Percentiles rank a stretch among this genome's conserved stretches.
Conservation (phyloP, 495 filamentous ascomycete species). For the Amorphotheca resinae region DNA sequence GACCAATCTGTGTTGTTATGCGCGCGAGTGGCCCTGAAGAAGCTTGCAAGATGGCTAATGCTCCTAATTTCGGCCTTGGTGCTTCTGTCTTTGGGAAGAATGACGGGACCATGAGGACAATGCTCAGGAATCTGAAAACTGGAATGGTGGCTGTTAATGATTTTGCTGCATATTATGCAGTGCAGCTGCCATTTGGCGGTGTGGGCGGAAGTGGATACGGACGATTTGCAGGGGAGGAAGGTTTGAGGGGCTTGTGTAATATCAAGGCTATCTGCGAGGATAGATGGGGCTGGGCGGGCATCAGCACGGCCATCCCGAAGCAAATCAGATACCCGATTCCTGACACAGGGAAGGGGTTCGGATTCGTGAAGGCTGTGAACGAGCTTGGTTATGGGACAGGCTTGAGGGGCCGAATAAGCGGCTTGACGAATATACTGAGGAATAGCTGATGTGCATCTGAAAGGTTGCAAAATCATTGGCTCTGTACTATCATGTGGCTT, state of each 20-base stretch:
- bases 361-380: constrained; percentile 42
- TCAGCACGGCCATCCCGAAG: constrained; percentile 66
- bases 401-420: constrained; percentile 1
- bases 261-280: constrained; percentile 76
- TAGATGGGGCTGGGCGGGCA: constrained; percentile 42
- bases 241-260: constrained; percentile 73
- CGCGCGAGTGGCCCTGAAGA: constrained; percentile 46
- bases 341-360: constrained; percentile 39
- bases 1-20: constrained; percentile 77
- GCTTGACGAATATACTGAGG: constrained; percentile 12
- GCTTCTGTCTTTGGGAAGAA: constrained; percentile 64
- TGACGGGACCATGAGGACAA: constrained; percentile 34
- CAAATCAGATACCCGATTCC: constrained; percentile 70
- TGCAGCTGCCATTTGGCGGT: constrained; percentile 88
- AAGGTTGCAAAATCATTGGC: no score
- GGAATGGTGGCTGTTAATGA: constrained; percentile 94
- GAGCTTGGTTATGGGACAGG: constrained; percentile 36
- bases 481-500: background rate
- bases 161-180: constrained; percentile 83
- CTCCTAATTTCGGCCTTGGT: constrained; percentile 64
- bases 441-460: constrained; percentile 4
- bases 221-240: constrained; percentile 84
- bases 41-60: constrained; percentile 63
- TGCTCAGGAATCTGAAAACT: constrained; percentile 56
- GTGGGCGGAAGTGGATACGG: constrained; percentile 82